Evolutionary conservation across 2,329 filamentous ascomycete species (phyloP), one percentile per base, ranked within the genome.

Genomic region (Penicillium hordei): DNA sequence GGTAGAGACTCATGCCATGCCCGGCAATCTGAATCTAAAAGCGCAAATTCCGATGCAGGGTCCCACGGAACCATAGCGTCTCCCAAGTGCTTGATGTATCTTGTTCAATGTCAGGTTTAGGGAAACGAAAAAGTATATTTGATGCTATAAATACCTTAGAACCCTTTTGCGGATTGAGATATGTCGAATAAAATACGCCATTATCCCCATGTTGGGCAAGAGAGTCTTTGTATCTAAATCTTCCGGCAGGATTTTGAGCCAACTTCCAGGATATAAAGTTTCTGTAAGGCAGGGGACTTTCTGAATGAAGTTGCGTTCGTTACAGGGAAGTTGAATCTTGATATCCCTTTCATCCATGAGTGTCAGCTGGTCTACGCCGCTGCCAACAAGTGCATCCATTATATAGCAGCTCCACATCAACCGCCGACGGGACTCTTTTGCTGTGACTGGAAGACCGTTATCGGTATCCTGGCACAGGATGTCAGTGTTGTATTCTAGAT

Each of bases 351-450:
- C 69, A 50, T 68, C 61, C 15, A 71, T 59, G 15, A 72, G 52
- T 0, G 68, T 70, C 13, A 72, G 64, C 46, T 71, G 69, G 39
- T 71, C 68, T 12, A 70, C 67, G 36, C 70, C 70, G 39, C 69
- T 70, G 15, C 68, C 69, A 9, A 70, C 66, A 5, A 67, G 63
- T 12, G 68, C 59, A 57, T 71, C 68, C 51, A 67, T 62, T 13
- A 72, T 60, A 55, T 72, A 73, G 44, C 69, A 71, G 31, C 65
- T 66, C 70, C 70, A 72, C 63, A 72, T 67, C 12, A 72, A 58
- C 12, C 70, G 68, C 13, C 70, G 55, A 2, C 70, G 63, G 17
- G 65, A 70, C 46, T 73, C 70, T 39, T 67, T 71, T 13, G 48
- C 63, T 1, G 66, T 66, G 5, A 59, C 56, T 9, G 61, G 62